A percentile compares a stretch with the other conserved stretches of the same genome.
phyloP scores from a whole-genome alignment of 2,329 filamentous ascomycete species.

The Aspergillus persii region DNA sequence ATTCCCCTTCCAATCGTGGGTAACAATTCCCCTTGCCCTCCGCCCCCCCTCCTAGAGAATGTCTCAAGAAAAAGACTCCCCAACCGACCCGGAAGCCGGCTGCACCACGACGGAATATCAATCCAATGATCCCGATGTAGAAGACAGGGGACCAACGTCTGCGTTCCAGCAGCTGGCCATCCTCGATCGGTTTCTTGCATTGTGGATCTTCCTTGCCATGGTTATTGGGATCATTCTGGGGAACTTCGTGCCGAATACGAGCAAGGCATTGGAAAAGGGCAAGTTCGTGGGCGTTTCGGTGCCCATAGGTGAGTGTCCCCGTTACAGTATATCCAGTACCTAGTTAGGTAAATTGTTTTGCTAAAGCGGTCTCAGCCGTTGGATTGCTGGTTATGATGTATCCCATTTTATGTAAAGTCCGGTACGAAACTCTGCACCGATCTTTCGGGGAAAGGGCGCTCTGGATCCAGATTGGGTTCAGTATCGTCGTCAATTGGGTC shows the following conservation, averaged over 20 bases:
- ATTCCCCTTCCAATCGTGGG: no score
- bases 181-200: constrained; percentile 21
- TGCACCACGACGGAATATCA: background rate
- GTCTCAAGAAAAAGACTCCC: constrained; percentile 3
- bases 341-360: background rate
- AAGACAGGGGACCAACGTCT: constrained; percentile 11
- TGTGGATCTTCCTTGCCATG: constrained; percentile 80
- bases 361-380: constrained; percentile 54
- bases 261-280: constrained; percentile 62
- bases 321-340: no score
- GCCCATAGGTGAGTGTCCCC: constrained; percentile 55
- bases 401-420: constrained; percentile 83
- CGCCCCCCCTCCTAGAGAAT: background rate
- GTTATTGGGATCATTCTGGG: constrained; percentile 69
- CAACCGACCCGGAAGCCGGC: constrained; percentile 12
- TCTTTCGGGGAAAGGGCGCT: constrained; percentile 61
- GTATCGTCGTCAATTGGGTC: constrained; percentile 77
- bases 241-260: constrained; percentile 66
- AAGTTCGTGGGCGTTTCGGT: constrained; percentile 69
- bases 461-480: constrained; percentile 76
- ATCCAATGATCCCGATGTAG: background rate
- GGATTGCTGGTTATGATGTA: constrained; percentile 93
- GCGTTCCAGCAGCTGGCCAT: constrained; percentile 20
- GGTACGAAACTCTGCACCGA: constrained; percentile 70
- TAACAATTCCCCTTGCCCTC: background rate